Conservation (phyloP, 2,329 filamentous ascomycete genomes). For the Ophiocordyceps camponoti-saundersi region DNA sequence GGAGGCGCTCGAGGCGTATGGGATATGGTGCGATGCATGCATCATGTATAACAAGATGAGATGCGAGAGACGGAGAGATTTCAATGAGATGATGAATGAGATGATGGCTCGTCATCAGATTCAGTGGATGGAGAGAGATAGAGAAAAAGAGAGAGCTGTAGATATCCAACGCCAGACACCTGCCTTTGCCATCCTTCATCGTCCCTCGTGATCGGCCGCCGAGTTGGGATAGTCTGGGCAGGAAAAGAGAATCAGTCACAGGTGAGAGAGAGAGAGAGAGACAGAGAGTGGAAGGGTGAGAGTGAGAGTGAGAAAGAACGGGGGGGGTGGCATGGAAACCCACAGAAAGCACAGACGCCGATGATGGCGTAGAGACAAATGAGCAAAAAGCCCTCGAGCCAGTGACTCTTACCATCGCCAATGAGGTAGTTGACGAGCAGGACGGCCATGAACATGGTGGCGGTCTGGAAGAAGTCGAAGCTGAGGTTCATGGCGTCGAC, state of each 20-base stretch:
- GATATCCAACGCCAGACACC: background rate
- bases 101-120: background rate
- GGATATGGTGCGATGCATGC: no score
- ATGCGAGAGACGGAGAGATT: background rate
- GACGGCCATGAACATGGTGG: constrained; percentile 67
- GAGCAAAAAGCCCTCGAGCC: constrained; percentile 60
- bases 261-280: background rate
- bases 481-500: constrained; percentile 54
- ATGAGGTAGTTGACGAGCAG: constrained; percentile 83
- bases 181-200: background rate
- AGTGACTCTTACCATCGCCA: constrained; percentile 72
- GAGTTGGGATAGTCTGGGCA: background rate
- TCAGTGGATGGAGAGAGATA: background rate
- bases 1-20: no score
- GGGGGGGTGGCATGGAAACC: background rate
- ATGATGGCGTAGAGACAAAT: constrained; percentile 54
- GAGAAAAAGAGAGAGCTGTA: background rate
- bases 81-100: no score
- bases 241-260: background rate
- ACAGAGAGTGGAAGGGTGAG: no score
- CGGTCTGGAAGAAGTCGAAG: constrained; percentile 40
- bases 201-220: background rate
- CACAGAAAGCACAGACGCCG: constrained; percentile 41
- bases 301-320: no score
- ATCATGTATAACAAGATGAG: no score